Evolutionary conservation across 306 rosid genomes (phyloP), one percentile per base, ranked within the genome.

Genomic region (Mucuna pruriens): DNA sequence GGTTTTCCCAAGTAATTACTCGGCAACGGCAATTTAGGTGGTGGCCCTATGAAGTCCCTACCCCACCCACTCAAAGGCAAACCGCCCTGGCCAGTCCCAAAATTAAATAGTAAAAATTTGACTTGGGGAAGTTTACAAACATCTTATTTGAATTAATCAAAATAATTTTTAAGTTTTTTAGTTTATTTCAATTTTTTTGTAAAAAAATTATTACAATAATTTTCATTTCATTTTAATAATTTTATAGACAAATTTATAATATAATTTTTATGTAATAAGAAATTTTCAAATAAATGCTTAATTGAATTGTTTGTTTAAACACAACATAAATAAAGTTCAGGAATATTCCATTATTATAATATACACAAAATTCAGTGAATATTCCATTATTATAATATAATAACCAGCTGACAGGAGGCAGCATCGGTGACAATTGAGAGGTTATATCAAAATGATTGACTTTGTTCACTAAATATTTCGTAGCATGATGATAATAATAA

Each of bases 1-100:
- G 25, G 25, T 16, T 7, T 46, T 68, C 17, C 54, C 20, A 19
- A 11, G 54, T 68, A 40, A 9, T 40, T 11, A 69, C 57, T 46
- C 42, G 42, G 75, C 60, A 70, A 51, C 42, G 42, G 75, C 60
- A 70, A 51, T 17, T 10, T 49, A 31, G 77, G 74, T 36, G 29
- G 71, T 17, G 29, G 31, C 19, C 15, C 70, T 7, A 38, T n/a
- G 46, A 36, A 36, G 16, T 64, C 26, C 29, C 71, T 12, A 17
- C 71, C 31, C 31, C 8, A 65, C 31, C 49, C 36, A 65, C 16
- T 36, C 46, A 15, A 15, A 58, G 1, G 5, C 8, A 55, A 20
- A 55, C 5, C 2, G 23, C 60, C 26, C 19, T 49, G 55, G 19
- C 54, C 7, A 48, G 2, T 48, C 54, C 16, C 19, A 48, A 48